Evolutionary conservation across 2,329 filamentous ascomycete genomes (phyloP), one percentile per base, ranked within the genome.

Genomic region (Claviceps sp.): DNA sequence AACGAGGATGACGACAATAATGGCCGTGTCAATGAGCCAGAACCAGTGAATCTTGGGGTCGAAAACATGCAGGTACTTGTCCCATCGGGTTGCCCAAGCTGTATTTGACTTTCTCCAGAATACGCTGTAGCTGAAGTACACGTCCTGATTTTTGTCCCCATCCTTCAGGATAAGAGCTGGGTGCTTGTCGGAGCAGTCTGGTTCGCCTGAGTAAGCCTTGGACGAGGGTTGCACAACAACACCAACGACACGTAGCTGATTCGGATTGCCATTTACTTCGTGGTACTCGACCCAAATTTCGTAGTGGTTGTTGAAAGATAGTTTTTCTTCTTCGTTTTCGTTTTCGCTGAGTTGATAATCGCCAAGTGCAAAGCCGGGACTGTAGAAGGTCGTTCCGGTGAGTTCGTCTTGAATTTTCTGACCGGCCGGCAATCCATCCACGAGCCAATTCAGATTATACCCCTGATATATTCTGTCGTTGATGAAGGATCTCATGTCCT

Each of bases 21-120:
- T 83, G 48, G 93, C 87, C 39, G 90, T 96, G 69, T 95, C 95
- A 70, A 97, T 87, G 48, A 98, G 81, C 54, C 90, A 96, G 73
- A 97, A 95, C 93, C 93, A 98, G 68, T 98, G 93, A 61, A 98
- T 97, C 74, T 93, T 94, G 50, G 93, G 90, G 67, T 97, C 90
- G 64, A 90, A 94, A 34, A 98, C 91, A 63, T 97, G 91, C 39
- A 98, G 77, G 65, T 97, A 97, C 70, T 95, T 97, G 75, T 98
- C 93, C 93, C 93, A 98, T 57, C 93, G 81, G 13, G 93, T 98
- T 30, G 93, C 93, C 84, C 95, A 98, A 1, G 86, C 87, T 1
- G 90, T 97, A 1, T 77, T 64, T 0, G 89, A 96, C 58, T 82
- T 80, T 53, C 77, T 79, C 93, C 93, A 98, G 68, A 84, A 86